Conservation (phyloP, 345 rosid genomes). For the Microthlaspi erraticum region DNA sequence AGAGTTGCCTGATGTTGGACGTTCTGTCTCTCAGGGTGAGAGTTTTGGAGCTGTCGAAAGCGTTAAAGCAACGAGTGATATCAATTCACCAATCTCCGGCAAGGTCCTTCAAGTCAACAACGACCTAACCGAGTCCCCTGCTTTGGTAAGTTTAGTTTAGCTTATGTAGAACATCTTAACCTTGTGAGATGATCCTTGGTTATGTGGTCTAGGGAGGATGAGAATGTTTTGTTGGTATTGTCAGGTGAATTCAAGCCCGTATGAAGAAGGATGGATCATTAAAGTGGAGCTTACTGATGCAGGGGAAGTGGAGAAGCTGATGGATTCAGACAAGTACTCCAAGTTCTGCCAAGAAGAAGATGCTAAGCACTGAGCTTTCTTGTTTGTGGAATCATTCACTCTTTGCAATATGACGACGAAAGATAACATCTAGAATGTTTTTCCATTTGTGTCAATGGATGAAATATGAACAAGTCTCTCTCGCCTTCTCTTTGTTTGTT, state of each 20-base stretch:
- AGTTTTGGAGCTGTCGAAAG: conserved; percentile 73
- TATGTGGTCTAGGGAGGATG: not conserved
- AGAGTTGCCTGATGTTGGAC: conserved; percentile 76
- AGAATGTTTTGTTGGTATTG: not conserved
- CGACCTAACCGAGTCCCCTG: too few species aligned
- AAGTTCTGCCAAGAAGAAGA: conserved; percentile 98
- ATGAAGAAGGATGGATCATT: conserved; percentile 83
- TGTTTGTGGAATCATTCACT: not conserved
- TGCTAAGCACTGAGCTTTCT: conserved; percentile 60
- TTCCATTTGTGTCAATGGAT: too few species aligned
- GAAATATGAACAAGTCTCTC: not conserved
- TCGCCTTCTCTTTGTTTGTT: not conserved
- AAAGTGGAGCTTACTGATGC: conserved; percentile 67
- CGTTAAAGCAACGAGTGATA: too few species aligned
- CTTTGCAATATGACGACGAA: not conserved
- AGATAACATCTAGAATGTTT: too few species aligned
- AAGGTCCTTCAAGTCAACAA: too few species aligned
- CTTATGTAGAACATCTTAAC: too few species aligned
- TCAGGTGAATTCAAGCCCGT: conserved; percentile 88
- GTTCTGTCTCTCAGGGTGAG: conserved; percentile 58
- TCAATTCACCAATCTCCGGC: too few species aligned
- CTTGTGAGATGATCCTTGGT: not conserved
- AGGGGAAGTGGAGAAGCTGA: conserved; percentile 68
- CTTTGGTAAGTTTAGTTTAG: too few species aligned
- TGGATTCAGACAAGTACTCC: conserved; percentile 75